A percentile compares a stretch with the other conserved stretches of the same genome.
Conservation (phyloP, 805 yeast species). For the Barnettozyma wickerhamii region DNA sequence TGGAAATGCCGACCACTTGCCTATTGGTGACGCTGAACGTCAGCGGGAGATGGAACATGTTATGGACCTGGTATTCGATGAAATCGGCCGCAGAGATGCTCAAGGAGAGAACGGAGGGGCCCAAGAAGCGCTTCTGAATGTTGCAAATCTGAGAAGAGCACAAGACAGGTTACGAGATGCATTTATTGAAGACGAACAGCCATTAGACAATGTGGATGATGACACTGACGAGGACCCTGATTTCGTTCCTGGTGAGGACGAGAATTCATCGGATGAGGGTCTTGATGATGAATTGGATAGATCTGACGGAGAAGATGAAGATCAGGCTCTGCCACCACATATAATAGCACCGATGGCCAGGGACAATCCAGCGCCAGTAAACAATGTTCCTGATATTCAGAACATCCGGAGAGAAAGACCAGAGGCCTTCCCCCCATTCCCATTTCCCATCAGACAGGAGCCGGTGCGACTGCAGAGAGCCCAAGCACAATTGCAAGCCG, state of each 20-base stretch:
- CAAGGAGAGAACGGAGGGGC: too few relatives aligned
- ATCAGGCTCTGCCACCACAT: constrained; percentile 6
- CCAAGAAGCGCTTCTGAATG: too few relatives aligned
- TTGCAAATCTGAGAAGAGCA: too few relatives aligned
- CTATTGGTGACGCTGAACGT: too few relatives aligned
- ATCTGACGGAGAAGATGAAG: constrained; percentile 6
- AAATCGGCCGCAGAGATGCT: too few relatives aligned
- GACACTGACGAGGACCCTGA: constrained; percentile 23
- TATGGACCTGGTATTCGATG: too few relatives aligned
- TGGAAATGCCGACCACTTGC: too few relatives aligned
- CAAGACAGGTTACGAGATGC: too few relatives aligned
- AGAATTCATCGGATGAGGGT: constrained; percentile 6
- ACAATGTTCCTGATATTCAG: constrained; percentile 12
- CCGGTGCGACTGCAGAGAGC: background rate
- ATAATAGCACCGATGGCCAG: too few relatives aligned
- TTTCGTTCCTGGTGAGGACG: constrained; percentile 17
- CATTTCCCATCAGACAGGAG: constrained; percentile 13
- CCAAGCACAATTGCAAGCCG: background rate
- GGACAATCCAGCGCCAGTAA: too few relatives aligned
- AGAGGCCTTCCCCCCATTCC: constrained; percentile 14
- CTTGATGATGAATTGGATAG: constrained; percentile 10
- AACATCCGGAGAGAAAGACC: constrained; percentile 7
- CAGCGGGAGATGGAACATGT: too few relatives aligned
- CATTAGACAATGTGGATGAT: constrained; percentile 1
- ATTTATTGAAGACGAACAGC: too few relatives aligned